Conservation (phyloP, 441 rosid species). For the Viola pubescens region DNA sequence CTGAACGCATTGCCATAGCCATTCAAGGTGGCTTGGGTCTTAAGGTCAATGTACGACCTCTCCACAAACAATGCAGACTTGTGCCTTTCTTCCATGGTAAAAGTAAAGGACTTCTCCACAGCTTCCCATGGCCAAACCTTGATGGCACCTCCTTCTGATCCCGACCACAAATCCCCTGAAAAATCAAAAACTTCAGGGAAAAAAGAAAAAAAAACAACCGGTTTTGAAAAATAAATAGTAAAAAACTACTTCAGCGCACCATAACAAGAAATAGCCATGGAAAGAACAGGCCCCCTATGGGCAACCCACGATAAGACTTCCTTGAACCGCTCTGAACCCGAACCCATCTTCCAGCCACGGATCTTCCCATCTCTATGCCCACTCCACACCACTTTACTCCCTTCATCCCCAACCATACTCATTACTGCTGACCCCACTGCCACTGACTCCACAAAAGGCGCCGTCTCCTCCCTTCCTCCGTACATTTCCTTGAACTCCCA, state of each 20-base stretch:
- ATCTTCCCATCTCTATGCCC: constrained; percentile 96
- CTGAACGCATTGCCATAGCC: constrained; percentile 58
- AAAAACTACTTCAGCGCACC: constrained; percentile 33
- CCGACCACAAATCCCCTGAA: constrained; percentile 94
- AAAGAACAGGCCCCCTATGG: constrained; percentile 65
- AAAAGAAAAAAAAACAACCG: neutral
- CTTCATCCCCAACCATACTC: constrained; percentile 67
- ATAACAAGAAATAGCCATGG: constrained; percentile 58
- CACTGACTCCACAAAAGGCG: constrained; percentile 68
- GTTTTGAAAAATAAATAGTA: constrained; percentile 1
- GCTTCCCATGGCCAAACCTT: constrained; percentile 97
- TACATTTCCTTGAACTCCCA: constrained; percentile 66
- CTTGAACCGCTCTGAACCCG: constrained; percentile 37
- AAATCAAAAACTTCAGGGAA: neutral
- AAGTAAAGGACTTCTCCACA: constrained; percentile 72
- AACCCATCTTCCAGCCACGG: constrained; percentile 77
- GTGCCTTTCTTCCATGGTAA: constrained; percentile 71
- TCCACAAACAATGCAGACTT: constrained; percentile 86
- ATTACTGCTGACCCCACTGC: constrained; percentile 51
- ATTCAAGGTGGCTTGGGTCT: constrained; percentile 67
- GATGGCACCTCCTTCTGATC: constrained; percentile 74
- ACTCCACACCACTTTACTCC: constrained; percentile 71
- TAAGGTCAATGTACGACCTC: constrained; percentile 83
- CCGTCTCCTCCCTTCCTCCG: constrained; percentile 74
- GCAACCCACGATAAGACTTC: constrained; percentile 96